Evolutionary conservation across 1,284 basidiomycete genomes (phyloP), one percentile per base, ranked within the genome.

Genomic region (Hemileia vastatrix): DNA sequence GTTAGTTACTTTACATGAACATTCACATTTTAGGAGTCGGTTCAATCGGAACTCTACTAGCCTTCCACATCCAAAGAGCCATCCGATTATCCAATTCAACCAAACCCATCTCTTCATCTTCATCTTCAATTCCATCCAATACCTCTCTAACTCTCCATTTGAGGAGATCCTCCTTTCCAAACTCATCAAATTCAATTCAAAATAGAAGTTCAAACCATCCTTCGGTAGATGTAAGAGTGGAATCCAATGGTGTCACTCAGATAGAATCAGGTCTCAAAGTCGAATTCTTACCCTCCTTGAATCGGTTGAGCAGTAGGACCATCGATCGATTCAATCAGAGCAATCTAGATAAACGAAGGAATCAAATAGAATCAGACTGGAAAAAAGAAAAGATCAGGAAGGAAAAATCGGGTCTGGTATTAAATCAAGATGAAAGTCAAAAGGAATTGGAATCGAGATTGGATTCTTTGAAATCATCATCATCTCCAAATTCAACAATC

Each of bases 21-120:
- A 81, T 86, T 72, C 85, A 87, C 78, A 75, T 87, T 67, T 80
- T 87, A 66, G 86, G 88, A 70, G 77, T 89, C 65, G 88, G 89
- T 59, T 81, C 89, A 54, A 82, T 93, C 67, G 91, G 91, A 64
- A 83, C 84, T 27, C 83, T 94, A 65, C 68, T 94, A 67, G 83
- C 90, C 11, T 83, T 87, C 72, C 83, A 92, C 74, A 81, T 93
- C 52, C 84, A 87, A 43, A 79, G 80, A 48, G 76, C 79, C 64
- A 78, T 86, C 40, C 18, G 32, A n/a, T 6, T 15, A 27, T 21
- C 53, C 5, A 32, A 21, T 19, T 55, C 45, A 6, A 32, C 57
- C 5, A 11, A 15, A 15, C 0, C 5, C 31, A 18, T 3, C 18
- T 19, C 13, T 31, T 15, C 45, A 36, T 9, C 54, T 4, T 23